phyloP scores from a whole-genome alignment of 257 asterid genomes.

The Avicennia marina region DNA sequence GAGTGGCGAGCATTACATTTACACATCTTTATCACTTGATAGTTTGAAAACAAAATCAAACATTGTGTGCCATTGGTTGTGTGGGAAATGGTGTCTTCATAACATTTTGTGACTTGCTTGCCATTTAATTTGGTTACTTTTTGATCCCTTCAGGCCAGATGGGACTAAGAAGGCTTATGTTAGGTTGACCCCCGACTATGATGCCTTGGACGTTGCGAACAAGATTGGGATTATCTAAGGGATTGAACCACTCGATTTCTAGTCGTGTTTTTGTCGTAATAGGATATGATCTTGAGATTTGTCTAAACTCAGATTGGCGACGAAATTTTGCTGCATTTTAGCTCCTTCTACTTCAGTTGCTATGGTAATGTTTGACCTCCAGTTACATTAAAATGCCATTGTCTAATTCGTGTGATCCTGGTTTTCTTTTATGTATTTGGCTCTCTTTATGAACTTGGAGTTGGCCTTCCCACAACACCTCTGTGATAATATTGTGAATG shows the following conservation, averaged over 20 bases:
- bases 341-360: neutral
- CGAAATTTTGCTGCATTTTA: too few species aligned
- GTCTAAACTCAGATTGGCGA: constrained; percentile 15
- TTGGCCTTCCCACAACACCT: too few species aligned
- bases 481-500: too few species aligned
- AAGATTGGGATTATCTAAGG: constrained; percentile 40
- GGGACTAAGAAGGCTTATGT: constrained; percentile 59
- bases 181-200: constrained; percentile 44
- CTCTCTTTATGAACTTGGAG: too few species aligned
- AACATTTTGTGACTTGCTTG: neutral
- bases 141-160: constrained; percentile 36
- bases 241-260: neutral
- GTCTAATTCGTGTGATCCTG: too few species aligned
- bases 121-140: neutral
- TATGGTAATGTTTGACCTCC: neutral
- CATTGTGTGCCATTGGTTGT: neutral
- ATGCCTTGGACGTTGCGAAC: constrained; percentile 53
- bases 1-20: too few species aligned
- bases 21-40: too few species aligned
- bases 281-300: constrained; percentile 5
- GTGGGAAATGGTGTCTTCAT: neutral
- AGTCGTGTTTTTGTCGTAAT: neutral
- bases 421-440: too few species aligned
- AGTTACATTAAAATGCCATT: too few species aligned
- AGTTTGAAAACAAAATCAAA: too few species aligned